Evolutionary conservation across 2,329 filamentous ascomycete species (phyloP).

Genomic region (Exophiala mesophila): DNA sequence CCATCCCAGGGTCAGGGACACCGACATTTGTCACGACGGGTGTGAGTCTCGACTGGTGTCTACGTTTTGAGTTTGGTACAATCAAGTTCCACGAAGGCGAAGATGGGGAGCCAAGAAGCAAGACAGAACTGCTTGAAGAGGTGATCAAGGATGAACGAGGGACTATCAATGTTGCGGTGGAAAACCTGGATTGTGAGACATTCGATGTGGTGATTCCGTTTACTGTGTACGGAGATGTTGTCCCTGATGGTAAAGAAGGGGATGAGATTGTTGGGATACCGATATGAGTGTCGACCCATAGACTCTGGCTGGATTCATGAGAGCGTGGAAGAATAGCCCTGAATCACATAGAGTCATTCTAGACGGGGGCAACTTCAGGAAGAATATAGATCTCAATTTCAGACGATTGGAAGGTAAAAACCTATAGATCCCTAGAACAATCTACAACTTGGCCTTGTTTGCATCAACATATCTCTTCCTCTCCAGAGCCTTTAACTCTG

Average conservation of each 20-base stretch:
- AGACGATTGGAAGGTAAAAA: no score
- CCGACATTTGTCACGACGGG: slow-evolving; percentile 91
- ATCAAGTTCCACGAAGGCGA: slow-evolving; percentile 44
- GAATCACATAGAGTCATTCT: no score
- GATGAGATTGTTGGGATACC: slow-evolving; percentile 27
- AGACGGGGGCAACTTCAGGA: no score
- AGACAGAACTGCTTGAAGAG: slow-evolving; percentile 65
- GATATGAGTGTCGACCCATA: background rate
- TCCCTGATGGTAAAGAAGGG: slow-evolving; percentile 35
- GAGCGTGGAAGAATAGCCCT: no score
- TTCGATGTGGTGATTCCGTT: slow-evolving; percentile 86
- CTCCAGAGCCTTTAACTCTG: slow-evolving; percentile 36
- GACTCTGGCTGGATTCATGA: no score
- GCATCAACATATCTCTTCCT: slow-evolving; percentile 26
- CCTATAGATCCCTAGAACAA: no score
- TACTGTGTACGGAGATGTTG: slow-evolving; percentile 64
- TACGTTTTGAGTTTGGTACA: slow-evolving; percentile 89
- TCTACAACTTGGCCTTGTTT: slow-evolving; percentile 16
- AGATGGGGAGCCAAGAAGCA: slow-evolving; percentile 32
- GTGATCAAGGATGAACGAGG: slow-evolving; percentile 75
- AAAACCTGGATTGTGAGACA: slow-evolving; percentile 76
- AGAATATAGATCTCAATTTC: no score
- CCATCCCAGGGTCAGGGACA: slow-evolving; percentile 76
- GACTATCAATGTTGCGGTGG: slow-evolving; percentile 68
- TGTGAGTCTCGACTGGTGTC: slow-evolving; percentile 79